phyloP scores from a whole-genome alignment of 306 rosid species.

The Carpinus viminea region DNA sequence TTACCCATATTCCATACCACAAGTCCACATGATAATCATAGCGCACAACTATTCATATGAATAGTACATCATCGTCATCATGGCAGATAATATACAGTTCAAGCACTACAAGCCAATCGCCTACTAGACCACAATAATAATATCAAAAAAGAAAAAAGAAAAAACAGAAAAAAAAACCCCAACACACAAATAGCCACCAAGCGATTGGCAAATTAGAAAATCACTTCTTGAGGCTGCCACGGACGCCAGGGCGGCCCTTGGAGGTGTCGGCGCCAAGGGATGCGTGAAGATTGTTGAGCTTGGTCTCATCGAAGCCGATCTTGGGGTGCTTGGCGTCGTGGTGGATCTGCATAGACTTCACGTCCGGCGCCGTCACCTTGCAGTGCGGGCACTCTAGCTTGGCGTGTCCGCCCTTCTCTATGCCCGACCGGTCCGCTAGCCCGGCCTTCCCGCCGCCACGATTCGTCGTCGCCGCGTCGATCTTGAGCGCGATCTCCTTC shows the following conservation, averaged over 20 bases:
- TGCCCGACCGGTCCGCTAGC: conserved; percentile 59
- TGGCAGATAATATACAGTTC: not conserved
- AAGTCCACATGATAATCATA: not conserved
- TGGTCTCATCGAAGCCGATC: conserved; percentile 70
- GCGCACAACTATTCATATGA: not conserved
- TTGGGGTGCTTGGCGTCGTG: conserved; percentile 90
- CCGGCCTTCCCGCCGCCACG: conserved; percentile 99
- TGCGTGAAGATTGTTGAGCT: conserved; percentile 61
- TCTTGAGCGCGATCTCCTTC: conserved; percentile 81
- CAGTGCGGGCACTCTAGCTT: conserved; percentile 97
- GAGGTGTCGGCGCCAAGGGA: conserved; percentile 16
- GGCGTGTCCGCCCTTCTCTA: conserved; percentile 90
- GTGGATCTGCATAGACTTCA: conserved; percentile 95
- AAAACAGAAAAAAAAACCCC: not conserved
- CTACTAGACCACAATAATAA: not conserved
- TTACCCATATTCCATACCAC: not conserved
- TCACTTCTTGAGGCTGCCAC: conserved; percentile 88
- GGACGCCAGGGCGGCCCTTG: conserved; percentile 74
- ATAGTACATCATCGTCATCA: not conserved
- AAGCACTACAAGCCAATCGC: conserved; percentile 1
- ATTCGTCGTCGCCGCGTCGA: conserved; percentile 90
- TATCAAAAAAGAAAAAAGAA: not conserved
- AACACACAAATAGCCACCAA: not conserved
- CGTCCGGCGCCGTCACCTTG: conserved; percentile 82
- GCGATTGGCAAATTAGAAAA: not conserved